Evolutionary conservation across 257 asterid genomes (phyloP).

Genomic region (Nicotiana noctiflora): DNA sequence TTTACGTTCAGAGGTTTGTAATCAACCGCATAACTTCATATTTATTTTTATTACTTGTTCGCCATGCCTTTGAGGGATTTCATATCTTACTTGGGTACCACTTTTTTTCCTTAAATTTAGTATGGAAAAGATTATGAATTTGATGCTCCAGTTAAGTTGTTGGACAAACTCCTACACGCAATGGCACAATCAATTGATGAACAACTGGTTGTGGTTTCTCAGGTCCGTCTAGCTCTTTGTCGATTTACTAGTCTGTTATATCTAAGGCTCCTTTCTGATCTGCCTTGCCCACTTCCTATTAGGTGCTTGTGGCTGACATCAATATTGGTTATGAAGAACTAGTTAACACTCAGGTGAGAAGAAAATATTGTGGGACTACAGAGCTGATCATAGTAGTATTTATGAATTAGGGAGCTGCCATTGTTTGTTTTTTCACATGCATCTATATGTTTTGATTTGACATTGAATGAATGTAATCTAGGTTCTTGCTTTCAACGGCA

Average conservation of each 20-base stretch:
- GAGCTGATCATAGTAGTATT: neutral
- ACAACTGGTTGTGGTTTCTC: constrained; percentile 24
- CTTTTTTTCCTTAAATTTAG: constrained; percentile 9
- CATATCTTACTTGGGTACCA: neutral
- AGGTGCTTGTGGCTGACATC: constrained; percentile 28
- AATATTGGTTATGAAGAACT: constrained; percentile 25
- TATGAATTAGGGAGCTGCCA: neutral
- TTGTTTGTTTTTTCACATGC: neutral
- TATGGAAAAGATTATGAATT: constrained; percentile 23
- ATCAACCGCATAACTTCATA: neutral
- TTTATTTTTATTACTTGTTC: neutral
- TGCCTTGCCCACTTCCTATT: neutral
- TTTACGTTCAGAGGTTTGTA: constrained; percentile 22
- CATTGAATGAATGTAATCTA: neutral
- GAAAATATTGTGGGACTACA: neutral
- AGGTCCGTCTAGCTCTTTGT: constrained; percentile 9
- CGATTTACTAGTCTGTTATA: neutral
- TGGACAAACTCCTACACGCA: constrained; percentile 20
- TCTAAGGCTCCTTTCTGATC: neutral
- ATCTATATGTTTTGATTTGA: neutral
- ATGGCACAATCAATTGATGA: constrained; percentile 24
- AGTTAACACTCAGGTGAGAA: constrained; percentile 21
- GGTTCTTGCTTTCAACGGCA: constrained; percentile 24
- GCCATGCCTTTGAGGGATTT: neutral
- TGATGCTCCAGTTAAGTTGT: constrained; percentile 20